Evolutionary conservation across 129 eudicot genomes (phyloP).

Genomic region (Escallonia rubra): DNA sequence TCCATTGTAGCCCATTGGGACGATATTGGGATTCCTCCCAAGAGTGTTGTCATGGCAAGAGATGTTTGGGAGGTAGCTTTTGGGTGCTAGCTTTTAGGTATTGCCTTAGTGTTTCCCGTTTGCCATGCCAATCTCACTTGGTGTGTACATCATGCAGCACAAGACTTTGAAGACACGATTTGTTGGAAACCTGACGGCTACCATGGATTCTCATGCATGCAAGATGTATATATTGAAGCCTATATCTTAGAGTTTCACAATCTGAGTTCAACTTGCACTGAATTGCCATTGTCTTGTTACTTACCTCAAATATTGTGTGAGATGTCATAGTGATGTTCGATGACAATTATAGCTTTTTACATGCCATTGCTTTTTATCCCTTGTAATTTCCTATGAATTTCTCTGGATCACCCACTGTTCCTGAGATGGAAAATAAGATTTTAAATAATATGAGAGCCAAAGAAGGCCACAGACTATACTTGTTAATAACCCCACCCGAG

Average conservation of each 20-base stretch:
- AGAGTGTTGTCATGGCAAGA: conserved; percentile 43
- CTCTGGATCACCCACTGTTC: too few species aligned
- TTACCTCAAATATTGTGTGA: too few species aligned
- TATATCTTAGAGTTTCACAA: conserved; percentile 28
- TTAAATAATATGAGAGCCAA: too few species aligned
- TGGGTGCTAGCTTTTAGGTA: not conserved
- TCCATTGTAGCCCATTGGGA: conserved; percentile 83
- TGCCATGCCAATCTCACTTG: not conserved
- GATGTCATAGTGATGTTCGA: too few species aligned
- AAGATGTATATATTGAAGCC: conserved; percentile 65
- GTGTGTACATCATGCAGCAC: conserved; percentile 40
- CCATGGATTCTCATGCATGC: conserved; percentile 55
- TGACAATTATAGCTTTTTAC: too few species aligned
- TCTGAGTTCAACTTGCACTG: too few species aligned
- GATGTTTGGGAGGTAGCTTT: conserved; percentile 83
- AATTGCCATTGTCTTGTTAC: too few species aligned
- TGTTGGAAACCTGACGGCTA: conserved; percentile 44
- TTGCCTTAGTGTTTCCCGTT: not conserved
- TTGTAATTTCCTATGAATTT: too few species aligned
- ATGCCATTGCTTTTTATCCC: too few species aligned
- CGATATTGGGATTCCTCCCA: conserved; percentile 73
- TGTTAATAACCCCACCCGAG: too few species aligned
- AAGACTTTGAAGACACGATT: conserved; percentile 35
- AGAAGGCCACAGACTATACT: too few species aligned
- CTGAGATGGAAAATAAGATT: too few species aligned